Base-by-base conservation (phyloP, 1,139 yeast species). In the Blastobotrys elegans region DNA sequence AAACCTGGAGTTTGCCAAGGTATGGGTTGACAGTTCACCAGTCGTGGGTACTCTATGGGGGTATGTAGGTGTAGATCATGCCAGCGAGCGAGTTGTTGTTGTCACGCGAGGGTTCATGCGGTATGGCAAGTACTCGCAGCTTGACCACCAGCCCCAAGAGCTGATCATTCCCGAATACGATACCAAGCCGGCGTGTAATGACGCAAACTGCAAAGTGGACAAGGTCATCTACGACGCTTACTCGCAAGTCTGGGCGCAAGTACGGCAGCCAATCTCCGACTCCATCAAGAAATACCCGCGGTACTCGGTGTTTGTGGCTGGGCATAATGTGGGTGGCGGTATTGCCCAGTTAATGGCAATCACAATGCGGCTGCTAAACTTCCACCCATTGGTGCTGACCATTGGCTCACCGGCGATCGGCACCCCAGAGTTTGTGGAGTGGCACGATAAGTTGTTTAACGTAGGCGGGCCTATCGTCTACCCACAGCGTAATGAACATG, bases 391-490 rank as follows among this genome's bases (percentile, higher is more conserved):
- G 24, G 24, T 41, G 21, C 32, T 41, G 11, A 41, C 44, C 11
- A 39, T 41, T 32, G 44, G 44, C 13, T 16, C 29, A n/a, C 44
- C 44, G n/a, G 44, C 44, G 8, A 31, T 41, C n/a, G 44, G 44
- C n/a, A 33, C 38, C n/a, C n/a, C 44, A 4, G 17, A 5, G 18
- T 41, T 41, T 32, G 39, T 16, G 2, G 33, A 32, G 11, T 41
- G 44, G 44, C 44, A 41, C 21, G 44, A 41, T 21, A 14, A 41
- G 17, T 14, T 24, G 16, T 32, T 41, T 20, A n/a, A 32, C 10
- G 39, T 34, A 10, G 39, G 38, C 5, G 44, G 44, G 14, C 44
- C 44, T 14, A n/a, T 41, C 13, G 44, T 34, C 8, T 14, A 16
- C 11, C 33, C 21, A n/a, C 2, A 41, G n/a, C 21, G 32, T 6